Evolutionary conservation across 2,329 filamentous ascomycete species (phyloP).

Genomic region (Colletotrichum acutatum): DNA sequence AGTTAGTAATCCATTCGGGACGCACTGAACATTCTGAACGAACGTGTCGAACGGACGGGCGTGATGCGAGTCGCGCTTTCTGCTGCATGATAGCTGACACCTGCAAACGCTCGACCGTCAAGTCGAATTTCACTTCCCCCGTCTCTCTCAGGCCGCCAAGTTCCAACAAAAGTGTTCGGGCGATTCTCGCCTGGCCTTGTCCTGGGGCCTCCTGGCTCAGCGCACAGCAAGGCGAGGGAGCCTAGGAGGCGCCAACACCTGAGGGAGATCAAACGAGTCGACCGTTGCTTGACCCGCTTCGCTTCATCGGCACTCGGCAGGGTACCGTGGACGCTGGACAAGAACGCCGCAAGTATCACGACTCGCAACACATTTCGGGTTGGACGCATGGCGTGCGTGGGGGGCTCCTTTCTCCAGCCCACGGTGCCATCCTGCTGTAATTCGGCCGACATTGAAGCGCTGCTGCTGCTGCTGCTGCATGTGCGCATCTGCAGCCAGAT

Average conservation of each 20-base stretch:
- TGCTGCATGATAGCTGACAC: constrained; percentile 11
- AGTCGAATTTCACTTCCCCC: background rate
- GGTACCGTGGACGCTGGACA: constrained; percentile 7
- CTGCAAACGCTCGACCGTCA: constrained; percentile 18
- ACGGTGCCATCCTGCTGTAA: background rate
- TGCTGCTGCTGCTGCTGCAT: background rate
- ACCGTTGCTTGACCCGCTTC: constrained; percentile 16
- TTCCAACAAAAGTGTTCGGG: constrained; percentile 3
- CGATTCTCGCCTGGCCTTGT: constrained; percentile 8
- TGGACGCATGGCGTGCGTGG: background rate
- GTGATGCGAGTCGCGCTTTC: background rate
- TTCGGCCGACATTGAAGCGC: constrained; percentile 4
- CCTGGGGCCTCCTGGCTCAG: background rate
- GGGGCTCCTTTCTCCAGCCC: background rate
- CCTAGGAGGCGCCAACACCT: background rate
- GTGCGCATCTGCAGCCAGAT: background rate
- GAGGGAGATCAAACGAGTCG: constrained; percentile 17
- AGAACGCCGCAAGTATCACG: constrained; percentile 1
- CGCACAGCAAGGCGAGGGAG: background rate
- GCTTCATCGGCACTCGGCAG: constrained; percentile 28
- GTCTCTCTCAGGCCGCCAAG: background rate
- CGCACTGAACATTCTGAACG: constrained; percentile 10
- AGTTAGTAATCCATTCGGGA: background rate
- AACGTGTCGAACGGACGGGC: background rate
- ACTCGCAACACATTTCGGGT: constrained; percentile 1